These are phyloP conservation scores for Cystobasidium sp. DNA, from an alignment of 1,284 basidiomycete genomes.

Conservation along the genomic window DNA sequence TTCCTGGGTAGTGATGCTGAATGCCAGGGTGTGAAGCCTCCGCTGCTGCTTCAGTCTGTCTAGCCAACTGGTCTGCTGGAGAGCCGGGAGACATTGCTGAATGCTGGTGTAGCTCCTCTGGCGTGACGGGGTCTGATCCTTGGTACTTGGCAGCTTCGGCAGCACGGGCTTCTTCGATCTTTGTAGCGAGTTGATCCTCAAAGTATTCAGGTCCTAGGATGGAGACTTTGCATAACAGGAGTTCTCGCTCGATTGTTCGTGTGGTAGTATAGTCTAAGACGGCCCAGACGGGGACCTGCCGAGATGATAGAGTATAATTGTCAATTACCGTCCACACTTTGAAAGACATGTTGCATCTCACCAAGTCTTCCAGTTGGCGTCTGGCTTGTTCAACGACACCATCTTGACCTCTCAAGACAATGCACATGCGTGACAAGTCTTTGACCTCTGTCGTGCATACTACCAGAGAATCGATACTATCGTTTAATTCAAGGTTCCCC, in stretches of 20 bases:
- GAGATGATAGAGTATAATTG: slow-evolving; percentile 9
- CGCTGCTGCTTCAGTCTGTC: slow-evolving; percentile 41
- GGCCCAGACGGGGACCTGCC: slow-evolving; percentile 93
- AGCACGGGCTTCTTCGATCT: slow-evolving; percentile 39
- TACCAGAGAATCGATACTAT: slow-evolving; percentile 80
- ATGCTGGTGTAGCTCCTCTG: slow-evolving; percentile 29
- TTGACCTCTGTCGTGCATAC: slow-evolving; percentile 98
- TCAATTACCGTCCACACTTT: background rate
- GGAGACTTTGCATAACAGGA: slow-evolving; percentile 88
- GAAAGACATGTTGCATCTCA: slow-evolving; percentile 59
- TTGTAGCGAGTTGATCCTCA: slow-evolving; percentile 71
- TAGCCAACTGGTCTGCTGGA: slow-evolving; percentile 42
- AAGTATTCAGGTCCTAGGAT: slow-evolving; percentile 97
- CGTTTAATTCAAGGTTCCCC: background rate
- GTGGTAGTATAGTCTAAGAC: slow-evolving; percentile 92
- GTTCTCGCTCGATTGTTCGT: slow-evolving; percentile 81
- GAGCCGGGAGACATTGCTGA: slow-evolving; percentile 45
- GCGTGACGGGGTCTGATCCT: slow-evolving; percentile 64
- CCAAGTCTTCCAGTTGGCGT: slow-evolving; percentile 89
- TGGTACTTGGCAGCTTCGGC: slow-evolving; percentile 34
- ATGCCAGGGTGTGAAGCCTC: slow-evolving; percentile 54
- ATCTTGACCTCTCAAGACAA: slow-evolving; percentile 94
- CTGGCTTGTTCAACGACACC: slow-evolving; percentile 96
- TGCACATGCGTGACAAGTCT: slow-evolving; percentile 97
- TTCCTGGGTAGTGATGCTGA: slow-evolving; percentile 46